These are phyloP conservation scores for Triticum monococcum DNA, from an alignment of 176 grass and related monocot species.

Conservation along the genomic window DNA sequence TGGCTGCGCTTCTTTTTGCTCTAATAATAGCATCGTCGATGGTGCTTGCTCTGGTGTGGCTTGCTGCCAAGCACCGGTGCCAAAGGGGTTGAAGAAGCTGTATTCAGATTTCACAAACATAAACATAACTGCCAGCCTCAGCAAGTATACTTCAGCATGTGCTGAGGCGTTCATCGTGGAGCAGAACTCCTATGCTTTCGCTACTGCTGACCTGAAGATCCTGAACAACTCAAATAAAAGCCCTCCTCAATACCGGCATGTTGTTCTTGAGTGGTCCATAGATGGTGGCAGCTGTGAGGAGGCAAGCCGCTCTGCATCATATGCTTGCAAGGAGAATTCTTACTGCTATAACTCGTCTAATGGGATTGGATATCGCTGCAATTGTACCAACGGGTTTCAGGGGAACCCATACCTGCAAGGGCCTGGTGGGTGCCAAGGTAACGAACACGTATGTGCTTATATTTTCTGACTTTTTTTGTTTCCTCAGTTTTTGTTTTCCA, in stretches of 20 bases:
- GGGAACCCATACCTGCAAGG: conserved; percentile 57
- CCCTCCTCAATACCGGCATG: not conserved
- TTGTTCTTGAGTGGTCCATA: conserved; percentile 67
- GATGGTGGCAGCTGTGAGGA: conserved; percentile 35
- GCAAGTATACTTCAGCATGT: not conserved
- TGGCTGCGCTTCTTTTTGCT: conserved; percentile 14
- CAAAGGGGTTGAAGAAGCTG: conserved; percentile 25
- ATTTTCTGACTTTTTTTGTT: not conserved
- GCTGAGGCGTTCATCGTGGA: conserved; percentile 45
- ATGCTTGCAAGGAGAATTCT: conserved; percentile 31
- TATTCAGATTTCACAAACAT: conserved; percentile 22
- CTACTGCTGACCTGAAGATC: not conserved
- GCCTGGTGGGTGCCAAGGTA: conserved; percentile 40
- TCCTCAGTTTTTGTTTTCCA: not conserved
- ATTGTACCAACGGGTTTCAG: conserved; percentile 31
- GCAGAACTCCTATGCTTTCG: conserved; percentile 38
- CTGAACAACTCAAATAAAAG: not conserved
- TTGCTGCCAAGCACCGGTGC: conserved; percentile 24
- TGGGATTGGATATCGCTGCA: conserved; percentile 59
- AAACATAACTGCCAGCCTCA: conserved; percentile 21
- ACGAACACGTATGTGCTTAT: not conserved
- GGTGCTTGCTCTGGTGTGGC: not conserved
- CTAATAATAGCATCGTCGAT: not conserved
- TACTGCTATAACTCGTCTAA: conserved; percentile 37
- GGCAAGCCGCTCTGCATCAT: not conserved